These are phyloP conservation scores for Smallanthus sonchifolius DNA, from an alignment of 129 eudicot species.

Conservation along the genomic window DNA sequence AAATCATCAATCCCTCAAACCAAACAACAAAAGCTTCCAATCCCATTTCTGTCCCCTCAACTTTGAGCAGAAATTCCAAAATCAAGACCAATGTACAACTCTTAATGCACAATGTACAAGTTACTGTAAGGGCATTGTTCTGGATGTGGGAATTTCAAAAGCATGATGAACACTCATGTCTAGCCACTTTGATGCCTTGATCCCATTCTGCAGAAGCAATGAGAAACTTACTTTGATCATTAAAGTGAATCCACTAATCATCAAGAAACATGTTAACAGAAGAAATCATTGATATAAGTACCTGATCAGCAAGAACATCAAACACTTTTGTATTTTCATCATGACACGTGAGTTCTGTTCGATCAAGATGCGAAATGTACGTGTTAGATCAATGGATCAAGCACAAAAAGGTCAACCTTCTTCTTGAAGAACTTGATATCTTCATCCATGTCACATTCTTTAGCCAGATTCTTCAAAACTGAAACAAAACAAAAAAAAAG, in stretches of 20 bases:
- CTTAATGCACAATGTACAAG: conserved; percentile 14
- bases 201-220: conserved; percentile 32
- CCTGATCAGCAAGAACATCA: conserved; percentile 19
- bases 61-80: conserved; percentile 19
- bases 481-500: conserved; percentile 1
- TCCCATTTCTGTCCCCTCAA: conserved; percentile 28
- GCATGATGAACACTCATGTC: conserved; percentile 33
- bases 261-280: conserved; percentile 27
- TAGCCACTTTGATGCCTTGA: conserved; percentile 31
- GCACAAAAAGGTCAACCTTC: conserved; percentile 8
- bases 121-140: background rate
- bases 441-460: conserved; percentile 14
- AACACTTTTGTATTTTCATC: conserved; percentile 15
- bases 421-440: conserved; percentile 3
- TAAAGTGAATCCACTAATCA: conserved; percentile 28
- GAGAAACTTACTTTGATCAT: conserved; percentile 7
- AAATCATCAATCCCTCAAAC: conserved; percentile 26
- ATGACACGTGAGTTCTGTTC: conserved; percentile 16
- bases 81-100: conserved; percentile 19
- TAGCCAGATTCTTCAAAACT: background rate
- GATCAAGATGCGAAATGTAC: background rate
- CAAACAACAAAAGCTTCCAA: conserved; percentile 33
- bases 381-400: conserved; percentile 3
- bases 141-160: conserved; percentile 9
- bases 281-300: conserved; percentile 18